Evolutionary conservation across 2,329 filamentous ascomycete genomes (phyloP), one percentile per base, ranked within the genome.

Genomic region (Endocalyx cinctus): DNA sequence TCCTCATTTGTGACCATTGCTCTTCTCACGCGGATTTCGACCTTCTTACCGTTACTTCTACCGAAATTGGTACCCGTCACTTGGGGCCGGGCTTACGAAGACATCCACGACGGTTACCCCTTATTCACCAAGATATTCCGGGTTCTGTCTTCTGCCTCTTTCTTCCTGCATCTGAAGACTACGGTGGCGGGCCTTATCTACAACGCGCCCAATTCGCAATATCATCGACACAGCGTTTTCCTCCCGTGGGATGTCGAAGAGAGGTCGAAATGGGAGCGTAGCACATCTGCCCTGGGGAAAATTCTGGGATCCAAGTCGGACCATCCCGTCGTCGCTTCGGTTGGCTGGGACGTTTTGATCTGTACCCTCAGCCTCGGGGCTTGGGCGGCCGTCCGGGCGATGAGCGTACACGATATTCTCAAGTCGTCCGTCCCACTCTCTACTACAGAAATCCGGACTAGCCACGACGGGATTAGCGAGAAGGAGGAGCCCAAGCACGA

Each of bases 271-370:
- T 64, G 63, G 54, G 65, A 72, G 36, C 66, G 66, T 15, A 64
- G 60, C 30, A 62, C 63, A 10, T 69, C 58, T 16, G 65, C 69
- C 4, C 35, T 70, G 11, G 62, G 58, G 29, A 67, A 61, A 48
- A 55, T 74, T 10, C 60, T 72, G 17, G 68, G 64, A 25, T 67
- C 71, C 2, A 63, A 74, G 31, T 64, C 62, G 38, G 72, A 72
- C 33, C 74, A 82, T 48, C 77, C 77, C 1, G 70, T 69, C 15
- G 69, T 82, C 18, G 69, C 69, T 14, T 70, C 67, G 13, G 70
- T 72, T 1, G 73, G 70, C 5, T 70, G 69, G 55, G 79, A 83
- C 52, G 76, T 77, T 2, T 50, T 82, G 11, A 59, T 79, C 22
- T 74, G 69, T 15, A 61, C 63, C 2, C 38, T 74, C 11, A 72